Base-by-base conservation (phyloP, 345 rosid species). In the Zanthoxylum bungeanum region DNA sequence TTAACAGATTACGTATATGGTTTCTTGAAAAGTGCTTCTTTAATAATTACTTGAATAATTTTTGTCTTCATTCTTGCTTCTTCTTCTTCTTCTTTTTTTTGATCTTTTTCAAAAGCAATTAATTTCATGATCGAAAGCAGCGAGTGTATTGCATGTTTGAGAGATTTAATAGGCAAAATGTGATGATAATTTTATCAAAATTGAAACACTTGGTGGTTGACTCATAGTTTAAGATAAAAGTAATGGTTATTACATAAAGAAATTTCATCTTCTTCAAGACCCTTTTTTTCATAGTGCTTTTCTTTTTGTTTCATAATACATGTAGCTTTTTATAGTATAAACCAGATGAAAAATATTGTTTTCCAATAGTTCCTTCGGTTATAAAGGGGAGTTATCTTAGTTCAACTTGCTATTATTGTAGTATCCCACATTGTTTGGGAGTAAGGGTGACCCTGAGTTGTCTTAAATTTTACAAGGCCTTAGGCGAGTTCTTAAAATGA, bases 201-300 rank as follows among this genome's bases (percentile, higher is more conserved):
- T n/a, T 19, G 11, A 60, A 21, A 3, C 42, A 24, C 22, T 63
- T 46, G 39, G 49, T 39, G 65, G 67, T 75, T 80, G 80, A 73
- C 76, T 70, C 53, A 7, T 61, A 31, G 60, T 36, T 71, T 40
- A 19, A 8, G 9, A 33, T 67, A 16, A 28, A 78, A 76, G 28
- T 64, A 36, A 28, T 50, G 57, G 63, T 66, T 61, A 61, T 71
- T 66, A 19, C 40, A 52, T 66, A 64, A 64, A 64, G 77, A 69
- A 73, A 40, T 73, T 70, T 69, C 69, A 53, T 53, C 57, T 47
- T 44, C 51, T 74, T 69, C 40, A 14, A 19, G 37, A 27, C 17
- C 30, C 27, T 44, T 2, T 63, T 25, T n/a, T 62, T n/a, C n/a
- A n/a, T n/a, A n/a, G n/a, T n/a, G n/a, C n/a, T n/a, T n/a, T n/a